Evolutionary conservation across 2,329 filamentous ascomycete genomes (phyloP).

Genomic region (Rutstroemia sp.): DNA sequence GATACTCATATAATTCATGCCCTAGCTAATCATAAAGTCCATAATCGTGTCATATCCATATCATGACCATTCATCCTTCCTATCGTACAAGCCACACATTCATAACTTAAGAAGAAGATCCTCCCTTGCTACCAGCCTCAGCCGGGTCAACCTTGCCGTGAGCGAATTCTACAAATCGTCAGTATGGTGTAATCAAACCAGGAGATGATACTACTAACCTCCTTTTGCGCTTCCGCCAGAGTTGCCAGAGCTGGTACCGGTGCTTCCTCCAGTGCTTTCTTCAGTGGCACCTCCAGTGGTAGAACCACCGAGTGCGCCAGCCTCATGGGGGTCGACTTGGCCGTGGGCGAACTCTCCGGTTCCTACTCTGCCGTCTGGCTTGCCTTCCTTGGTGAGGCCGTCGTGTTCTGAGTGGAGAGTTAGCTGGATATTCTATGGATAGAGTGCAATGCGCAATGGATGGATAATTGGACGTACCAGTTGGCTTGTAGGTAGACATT

Average conservation of each 20-base stretch:
- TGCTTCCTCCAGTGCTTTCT: not conserved
- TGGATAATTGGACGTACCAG: slow-evolving; percentile 2
- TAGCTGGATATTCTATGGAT: not conserved
- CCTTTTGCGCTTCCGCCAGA: not conserved
- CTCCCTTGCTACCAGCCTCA: slow-evolving; percentile 35
- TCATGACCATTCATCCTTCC: not conserved
- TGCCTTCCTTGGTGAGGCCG: slow-evolving; percentile 36
- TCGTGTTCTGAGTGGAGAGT: slow-evolving; percentile 30
- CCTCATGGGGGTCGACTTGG: not conserved
- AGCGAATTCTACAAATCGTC: slow-evolving; percentile 29
- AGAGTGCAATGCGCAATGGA: not conserved
- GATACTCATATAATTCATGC: no score
- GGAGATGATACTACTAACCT: not conserved
- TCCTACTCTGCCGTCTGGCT: slow-evolving; percentile 34
- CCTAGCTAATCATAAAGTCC: no score
- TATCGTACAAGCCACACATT: not conserved
- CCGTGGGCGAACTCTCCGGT: slow-evolving; percentile 25
- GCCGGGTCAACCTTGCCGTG: slow-evolving; percentile 35
- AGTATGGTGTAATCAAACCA: not conserved
- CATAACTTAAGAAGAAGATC: slow-evolving; percentile 15
- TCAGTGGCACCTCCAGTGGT: not conserved
- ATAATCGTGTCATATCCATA: not conserved
- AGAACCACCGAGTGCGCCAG: not conserved
- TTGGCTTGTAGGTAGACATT: slow-evolving; percentile 17
- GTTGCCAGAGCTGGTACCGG: not conserved